These are phyloP conservation scores for Spatholobus suberectus DNA, from an alignment of 306 rosid species.

Conservation along the genomic window DNA sequence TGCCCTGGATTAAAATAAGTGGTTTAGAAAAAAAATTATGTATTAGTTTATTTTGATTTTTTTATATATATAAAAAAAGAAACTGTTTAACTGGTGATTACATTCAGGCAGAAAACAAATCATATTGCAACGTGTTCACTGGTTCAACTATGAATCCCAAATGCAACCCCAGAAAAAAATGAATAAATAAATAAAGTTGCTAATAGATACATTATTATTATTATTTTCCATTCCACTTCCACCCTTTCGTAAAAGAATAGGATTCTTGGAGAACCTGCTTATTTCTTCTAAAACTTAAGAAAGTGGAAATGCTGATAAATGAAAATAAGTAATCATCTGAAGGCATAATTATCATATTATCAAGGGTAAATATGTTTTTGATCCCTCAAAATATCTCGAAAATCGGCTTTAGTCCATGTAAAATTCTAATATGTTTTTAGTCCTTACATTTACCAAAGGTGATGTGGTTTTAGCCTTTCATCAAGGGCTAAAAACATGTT, in stretches of 20 bases:
- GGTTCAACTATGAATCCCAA: neutral
- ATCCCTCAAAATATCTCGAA: neutral
- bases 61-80: neutral
- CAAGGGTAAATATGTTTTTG: neutral
- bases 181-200: neutral
- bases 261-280: neutral
- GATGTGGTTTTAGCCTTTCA: too few relatives aligned
- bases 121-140: neutral
- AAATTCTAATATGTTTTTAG: too few relatives aligned
- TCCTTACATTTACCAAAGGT: too few relatives aligned
- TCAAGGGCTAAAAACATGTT: too few relatives aligned
- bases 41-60: neutral
- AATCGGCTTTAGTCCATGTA: too few relatives aligned
- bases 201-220: neutral
- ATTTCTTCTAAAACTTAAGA: neutral
- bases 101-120: slow-evolving; percentile 15
- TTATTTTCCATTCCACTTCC: slow-evolving; percentile 6
- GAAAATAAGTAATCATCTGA: neutral
- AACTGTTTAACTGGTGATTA: neutral
- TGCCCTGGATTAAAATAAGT: neutral
- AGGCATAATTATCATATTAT: neutral
- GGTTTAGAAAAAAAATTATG: neutral
- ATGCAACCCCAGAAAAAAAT: neutral
- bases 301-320: slow-evolving; percentile 29
- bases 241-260: slow-evolving; percentile 11